phyloP scores from a whole-genome alignment of 148 eudicot genomes.

The Rhododendron molle region DNA sequence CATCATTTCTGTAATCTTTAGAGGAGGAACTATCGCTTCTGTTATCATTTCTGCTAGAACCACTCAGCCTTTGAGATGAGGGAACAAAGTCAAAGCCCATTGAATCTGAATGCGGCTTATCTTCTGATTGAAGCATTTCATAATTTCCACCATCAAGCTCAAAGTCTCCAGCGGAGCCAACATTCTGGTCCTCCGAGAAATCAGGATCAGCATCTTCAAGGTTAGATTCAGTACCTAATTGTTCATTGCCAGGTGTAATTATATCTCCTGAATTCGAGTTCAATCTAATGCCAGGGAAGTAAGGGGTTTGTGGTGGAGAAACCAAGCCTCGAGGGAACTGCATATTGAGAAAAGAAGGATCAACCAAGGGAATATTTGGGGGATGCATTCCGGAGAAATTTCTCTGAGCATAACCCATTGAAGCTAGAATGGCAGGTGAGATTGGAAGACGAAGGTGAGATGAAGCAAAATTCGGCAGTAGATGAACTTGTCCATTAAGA shows the following conservation, averaged over 20 bases:
- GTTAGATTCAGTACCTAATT: constrained; percentile 37
- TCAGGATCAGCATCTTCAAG: constrained; percentile 46
- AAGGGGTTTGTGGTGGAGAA: constrained; percentile 44
- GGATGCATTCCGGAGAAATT: constrained; percentile 55
- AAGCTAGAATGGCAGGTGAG: constrained; percentile 57
- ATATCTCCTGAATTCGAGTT: constrained; percentile 34
- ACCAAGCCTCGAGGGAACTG: constrained; percentile 65
- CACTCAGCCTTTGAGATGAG: constrained; percentile 31
- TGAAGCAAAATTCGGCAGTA: constrained; percentile 53
- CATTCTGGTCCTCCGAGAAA: constrained; percentile 37
- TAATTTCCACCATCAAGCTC: constrained; percentile 35
- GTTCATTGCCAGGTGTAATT: constrained; percentile 34
- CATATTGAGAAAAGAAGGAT: constrained; percentile 51
- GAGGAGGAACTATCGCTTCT: constrained; percentile 12
- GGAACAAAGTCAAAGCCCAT: constrained; percentile 27
- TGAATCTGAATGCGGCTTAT: constrained; percentile 31
- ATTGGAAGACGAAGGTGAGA: constrained; percentile 54
- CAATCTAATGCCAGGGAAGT: constrained; percentile 38
- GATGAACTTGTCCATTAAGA: constrained; percentile 46
- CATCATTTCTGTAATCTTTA: constrained; percentile 40
- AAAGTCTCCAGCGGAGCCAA: constrained; percentile 35
- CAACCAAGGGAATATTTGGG: constrained; percentile 45
- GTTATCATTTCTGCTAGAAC: constrained; percentile 11
- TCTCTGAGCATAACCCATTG: constrained; percentile 60
- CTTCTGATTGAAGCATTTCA: constrained; percentile 35